These are phyloP conservation scores for Panaeolus papilionaceus DNA, from an alignment of 768 basidiomycete genomes.

Conservation along the genomic window DNA sequence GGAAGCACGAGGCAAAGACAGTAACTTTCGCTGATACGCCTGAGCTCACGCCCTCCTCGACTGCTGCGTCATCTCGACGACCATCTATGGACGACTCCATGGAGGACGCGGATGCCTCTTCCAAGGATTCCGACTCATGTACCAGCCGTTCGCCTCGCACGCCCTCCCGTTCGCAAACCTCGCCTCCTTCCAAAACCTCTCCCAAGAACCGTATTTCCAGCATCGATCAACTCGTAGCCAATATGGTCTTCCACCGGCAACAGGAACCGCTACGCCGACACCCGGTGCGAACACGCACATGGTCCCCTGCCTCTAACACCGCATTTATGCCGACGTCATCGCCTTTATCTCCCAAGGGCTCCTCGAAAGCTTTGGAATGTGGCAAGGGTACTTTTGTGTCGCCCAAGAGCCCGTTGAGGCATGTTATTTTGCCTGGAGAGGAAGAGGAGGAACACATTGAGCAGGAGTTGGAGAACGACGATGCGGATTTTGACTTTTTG, in stretches of 20 bases:
- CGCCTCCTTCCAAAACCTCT: conserved; percentile 25
- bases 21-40: conserved; percentile 5
- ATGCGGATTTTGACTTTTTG: conserved; percentile 22
- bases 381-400: conserved; percentile 17
- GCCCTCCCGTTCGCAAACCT: conserved; percentile 15
- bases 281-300: conserved; percentile 22
- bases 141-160: conserved; percentile 15
- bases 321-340: conserved; percentile 8
- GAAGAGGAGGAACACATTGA: conserved; percentile 16
- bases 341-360: conserved; percentile 7
- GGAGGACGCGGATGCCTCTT: neutral
- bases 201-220: conserved; percentile 29
- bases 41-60: conserved; percentile 4
- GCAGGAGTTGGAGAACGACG: conserved; percentile 12
- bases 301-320: conserved; percentile 18
- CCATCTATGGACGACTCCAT: neutral
- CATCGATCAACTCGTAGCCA: conserved; percentile 46
- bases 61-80: neutral
- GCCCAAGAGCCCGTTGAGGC: conserved; percentile 30
- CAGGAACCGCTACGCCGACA: conserved; percentile 25
- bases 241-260: conserved; percentile 43
- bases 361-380: neutral
- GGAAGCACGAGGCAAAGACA: neutral
- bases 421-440: conserved; percentile 27
- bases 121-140: neutral